Base-by-base conservation (phyloP, 2,329 filamentous ascomycete genomes). In the Pseudopithomyces chartarum region DNA sequence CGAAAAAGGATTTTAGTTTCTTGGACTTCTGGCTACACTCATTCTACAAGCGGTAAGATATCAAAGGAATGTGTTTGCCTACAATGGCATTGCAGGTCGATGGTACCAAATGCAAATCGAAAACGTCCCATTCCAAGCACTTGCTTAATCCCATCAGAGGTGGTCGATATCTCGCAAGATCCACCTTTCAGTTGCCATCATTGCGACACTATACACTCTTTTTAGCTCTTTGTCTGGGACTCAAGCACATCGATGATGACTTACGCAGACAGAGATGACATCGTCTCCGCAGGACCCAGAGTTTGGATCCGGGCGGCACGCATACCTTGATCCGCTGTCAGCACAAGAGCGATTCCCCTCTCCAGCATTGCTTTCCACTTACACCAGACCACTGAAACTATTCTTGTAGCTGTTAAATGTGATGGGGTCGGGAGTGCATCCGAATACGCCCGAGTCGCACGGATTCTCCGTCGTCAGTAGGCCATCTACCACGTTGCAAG, bases 261-360 rank as follows among this genome's bases (percentile, higher is more conserved):
- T 46, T 53, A 53, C 42, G 42, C 51, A 53, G 20, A 46, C 51
- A n/a, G 29, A 39, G 20, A 53, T 46, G 17, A 26, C 29, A 44
- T 53, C 51, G 10, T 13, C 34, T 6, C 40, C 51, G 32, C 51
- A 53, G 3, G 29, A 22, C 15, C 51, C 42, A 5, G 51, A 53
- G 17, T 22, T 32, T 17, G 51, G 20, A 36, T 53, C 51, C 4
- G 23, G 20, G 17, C 51, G 51, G 33, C 51, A 53, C n/a, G 13
- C 19, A 23, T 53, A 53, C n/a, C 45, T 48, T n/a, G n/a, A 36
- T 32, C 12, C 17, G 2, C 15, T 3, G 17, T 48, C 13, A 48
- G 45, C 12, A 36, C 17, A n/a, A n/a, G n/a, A n/a, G n/a, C n/a
- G n/a, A n/a, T n/a, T n/a, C n/a, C n/a, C n/a, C n/a, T n/a, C n/a